These are phyloP conservation scores for Termitomyces eurrhizus DNA, from an alignment of 768 basidiomycete genomes.

Conservation along the genomic window DNA sequence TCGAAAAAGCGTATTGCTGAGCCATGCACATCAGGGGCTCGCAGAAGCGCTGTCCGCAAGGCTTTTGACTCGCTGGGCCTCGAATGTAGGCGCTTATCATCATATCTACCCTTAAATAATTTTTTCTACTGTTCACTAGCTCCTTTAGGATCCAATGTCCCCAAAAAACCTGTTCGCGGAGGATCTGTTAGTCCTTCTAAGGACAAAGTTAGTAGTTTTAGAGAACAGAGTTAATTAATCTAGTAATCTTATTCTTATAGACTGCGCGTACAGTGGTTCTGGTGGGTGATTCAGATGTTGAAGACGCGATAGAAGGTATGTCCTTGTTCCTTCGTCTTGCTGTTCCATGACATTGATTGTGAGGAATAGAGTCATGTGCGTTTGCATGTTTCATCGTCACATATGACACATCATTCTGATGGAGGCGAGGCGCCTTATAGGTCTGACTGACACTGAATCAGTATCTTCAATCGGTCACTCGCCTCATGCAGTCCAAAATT, in stretches of 20 bases:
- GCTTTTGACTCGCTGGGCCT: neutral
- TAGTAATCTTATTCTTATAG: neutral
- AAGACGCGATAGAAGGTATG: conserved; percentile 11
- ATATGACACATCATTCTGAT: neutral
- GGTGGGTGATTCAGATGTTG: conserved; percentile 12
- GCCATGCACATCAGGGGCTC: neutral
- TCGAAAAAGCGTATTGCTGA: neutral
- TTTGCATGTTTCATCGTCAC: neutral
- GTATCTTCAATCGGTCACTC: neutral
- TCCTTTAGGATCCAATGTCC: neutral
- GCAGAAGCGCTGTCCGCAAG: neutral
- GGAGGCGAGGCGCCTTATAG: neutral
- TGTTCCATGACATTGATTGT: neutral
- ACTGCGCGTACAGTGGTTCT: neutral
- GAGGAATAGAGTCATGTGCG: neutral
- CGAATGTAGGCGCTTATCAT: neutral
- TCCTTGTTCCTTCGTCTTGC: neutral
- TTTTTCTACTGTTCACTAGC: neutral
- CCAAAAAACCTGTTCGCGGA: neutral
- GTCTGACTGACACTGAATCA: conserved; percentile 13
- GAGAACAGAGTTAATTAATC: neutral
- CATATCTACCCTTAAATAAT: neutral
- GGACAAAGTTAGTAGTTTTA: neutral
- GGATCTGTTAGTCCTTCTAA: neutral
- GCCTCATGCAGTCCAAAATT: conserved; percentile 1